phyloP scores from a whole-genome alignment of 108 stramenopile genomes.

The Cylindrotheca fusiformis region DNA sequence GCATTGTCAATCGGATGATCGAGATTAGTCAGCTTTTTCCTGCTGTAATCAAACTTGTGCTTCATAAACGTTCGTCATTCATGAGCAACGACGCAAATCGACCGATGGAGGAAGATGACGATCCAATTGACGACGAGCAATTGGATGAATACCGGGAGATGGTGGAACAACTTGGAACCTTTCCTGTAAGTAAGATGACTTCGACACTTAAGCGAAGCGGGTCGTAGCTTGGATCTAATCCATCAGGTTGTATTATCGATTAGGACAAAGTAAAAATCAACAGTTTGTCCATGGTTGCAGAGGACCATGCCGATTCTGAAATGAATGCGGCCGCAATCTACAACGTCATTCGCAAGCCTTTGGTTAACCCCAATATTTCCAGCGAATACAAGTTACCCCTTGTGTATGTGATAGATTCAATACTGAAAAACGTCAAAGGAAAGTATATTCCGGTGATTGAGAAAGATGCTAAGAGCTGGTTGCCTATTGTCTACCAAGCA shows the following conservation, averaged over 20 bases:
- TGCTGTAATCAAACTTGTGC: too few species aligned
- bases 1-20: too few species aligned
- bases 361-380: slow-evolving; percentile 33
- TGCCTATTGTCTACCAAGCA: slow-evolving; percentile 58
- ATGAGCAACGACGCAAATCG: too few species aligned
- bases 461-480: slow-evolving; percentile 66
- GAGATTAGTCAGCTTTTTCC: too few species aligned
- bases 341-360: slow-evolving; percentile 54
- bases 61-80: too few species aligned
- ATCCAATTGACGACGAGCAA: slow-evolving; percentile 68
- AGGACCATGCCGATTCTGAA: slow-evolving; percentile 61
- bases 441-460: slow-evolving; percentile 65
- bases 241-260: neutral
- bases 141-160: slow-evolving; percentile 76
- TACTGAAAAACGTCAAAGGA: slow-evolving; percentile 80
- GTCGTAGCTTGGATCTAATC: too few species aligned
- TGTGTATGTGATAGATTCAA: slow-evolving; percentile 77
- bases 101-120: slow-evolving; percentile 25
- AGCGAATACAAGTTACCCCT: slow-evolving; percentile 67
- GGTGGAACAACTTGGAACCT: slow-evolving; percentile 64
- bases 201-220: too few species aligned
- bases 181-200: slow-evolving; percentile 47
- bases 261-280: slow-evolving; percentile 84
- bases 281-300: slow-evolving; percentile 78
- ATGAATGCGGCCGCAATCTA: slow-evolving; percentile 58